phyloP scores from a whole-genome alignment of 371 early-diverging fungal genomes.

The Entomophthora muscae region DNA sequence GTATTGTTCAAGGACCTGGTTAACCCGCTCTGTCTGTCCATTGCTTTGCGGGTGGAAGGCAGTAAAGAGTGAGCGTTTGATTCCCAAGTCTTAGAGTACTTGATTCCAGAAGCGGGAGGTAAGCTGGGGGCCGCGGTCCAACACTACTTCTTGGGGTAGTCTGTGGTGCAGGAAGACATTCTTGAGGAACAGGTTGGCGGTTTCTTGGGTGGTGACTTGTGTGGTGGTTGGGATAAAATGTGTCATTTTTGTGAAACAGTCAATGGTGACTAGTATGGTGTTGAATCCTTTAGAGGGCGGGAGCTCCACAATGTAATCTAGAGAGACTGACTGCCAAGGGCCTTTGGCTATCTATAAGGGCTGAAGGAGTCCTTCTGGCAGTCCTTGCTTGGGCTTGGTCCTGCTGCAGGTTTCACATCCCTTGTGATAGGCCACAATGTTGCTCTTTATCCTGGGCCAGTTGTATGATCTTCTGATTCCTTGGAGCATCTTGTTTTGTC shows the following conservation, averaged over 20 bases:
- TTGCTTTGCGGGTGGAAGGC: slow-evolving; percentile 29
- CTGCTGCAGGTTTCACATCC: slow-evolving; percentile 16
- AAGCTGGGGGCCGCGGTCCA: slow-evolving; percentile 16
- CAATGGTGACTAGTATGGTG: slow-evolving; percentile 23
- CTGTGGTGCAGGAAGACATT: slow-evolving; percentile 14
- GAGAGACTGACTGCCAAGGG: slow-evolving; percentile 9
- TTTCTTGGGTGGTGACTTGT: slow-evolving; percentile 9
- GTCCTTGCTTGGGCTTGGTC: slow-evolving; percentile 13
- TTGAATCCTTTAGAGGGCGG: slow-evolving; percentile 14
- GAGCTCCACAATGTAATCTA: slow-evolving; percentile 14
- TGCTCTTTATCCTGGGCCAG: not conserved
- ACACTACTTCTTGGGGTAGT: slow-evolving; percentile 10
- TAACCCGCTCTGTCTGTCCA: slow-evolving; percentile 30
- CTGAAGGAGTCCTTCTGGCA: slow-evolving; percentile 18
- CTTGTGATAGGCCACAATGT: not conserved
- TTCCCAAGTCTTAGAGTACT: slow-evolving; percentile 12
- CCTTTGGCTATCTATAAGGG: slow-evolving; percentile 14
- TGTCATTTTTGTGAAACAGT: slow-evolving; percentile 21
- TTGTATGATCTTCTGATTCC: not conserved
- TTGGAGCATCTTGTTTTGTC: slow-evolving; percentile 5
- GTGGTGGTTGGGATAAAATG: slow-evolving; percentile 10
- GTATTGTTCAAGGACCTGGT: slow-evolving; percentile 26
- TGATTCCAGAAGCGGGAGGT: slow-evolving; percentile 18
- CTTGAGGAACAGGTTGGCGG: slow-evolving; percentile 10
- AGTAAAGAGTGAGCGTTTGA: slow-evolving; percentile 18